Evolutionary conservation across 208 protist species (phyloP).

Genomic region (Trypanosomatidae sp.): DNA sequence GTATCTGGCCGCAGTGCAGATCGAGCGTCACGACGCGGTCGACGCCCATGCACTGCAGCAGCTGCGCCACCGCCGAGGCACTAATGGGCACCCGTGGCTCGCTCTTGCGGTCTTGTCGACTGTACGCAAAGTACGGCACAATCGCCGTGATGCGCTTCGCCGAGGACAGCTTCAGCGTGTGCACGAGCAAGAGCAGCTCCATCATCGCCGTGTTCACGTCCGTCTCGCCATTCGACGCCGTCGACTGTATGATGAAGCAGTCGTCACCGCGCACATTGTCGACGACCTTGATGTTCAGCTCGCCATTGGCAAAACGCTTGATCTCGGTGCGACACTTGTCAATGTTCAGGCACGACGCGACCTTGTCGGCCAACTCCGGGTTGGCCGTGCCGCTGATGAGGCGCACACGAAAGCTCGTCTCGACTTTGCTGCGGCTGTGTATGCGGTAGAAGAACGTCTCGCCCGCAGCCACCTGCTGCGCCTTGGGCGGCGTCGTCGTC

Average conservation of each 20-base stretch:
- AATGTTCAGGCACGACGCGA: conserved; percentile 66
- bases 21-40: conserved; percentile 92
- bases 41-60: conserved; percentile 88
- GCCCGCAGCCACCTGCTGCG: conserved; percentile 48
- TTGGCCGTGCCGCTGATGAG: conserved; percentile 82
- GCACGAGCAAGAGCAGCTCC: conserved; percentile 83
- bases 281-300: conserved; percentile 88
- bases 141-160: conserved; percentile 92
- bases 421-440: conserved; percentile 52
- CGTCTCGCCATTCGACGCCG: conserved; percentile 32
- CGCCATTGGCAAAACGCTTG: conserved; percentile 84
- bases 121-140: conserved; percentile 94
- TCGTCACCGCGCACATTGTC: conserved; percentile 93
- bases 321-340: conserved; percentile 68
- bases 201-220: conserved; percentile 87
- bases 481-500: conserved; percentile 18
- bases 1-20: conserved; percentile 92
- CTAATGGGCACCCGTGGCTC: conserved; percentile 93
- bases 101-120: conserved; percentile 94
- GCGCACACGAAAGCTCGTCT: conserved; percentile 77
- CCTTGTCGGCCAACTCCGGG: conserved; percentile 62
- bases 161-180: conserved; percentile 83
- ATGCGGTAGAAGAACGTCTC: conserved; percentile 80
- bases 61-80: conserved; percentile 88
- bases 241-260: conserved; percentile 94